Evolutionary conservation across 2,329 filamentous ascomycete genomes (phyloP).

Genomic region (Ambrosiella cleistominuta): DNA sequence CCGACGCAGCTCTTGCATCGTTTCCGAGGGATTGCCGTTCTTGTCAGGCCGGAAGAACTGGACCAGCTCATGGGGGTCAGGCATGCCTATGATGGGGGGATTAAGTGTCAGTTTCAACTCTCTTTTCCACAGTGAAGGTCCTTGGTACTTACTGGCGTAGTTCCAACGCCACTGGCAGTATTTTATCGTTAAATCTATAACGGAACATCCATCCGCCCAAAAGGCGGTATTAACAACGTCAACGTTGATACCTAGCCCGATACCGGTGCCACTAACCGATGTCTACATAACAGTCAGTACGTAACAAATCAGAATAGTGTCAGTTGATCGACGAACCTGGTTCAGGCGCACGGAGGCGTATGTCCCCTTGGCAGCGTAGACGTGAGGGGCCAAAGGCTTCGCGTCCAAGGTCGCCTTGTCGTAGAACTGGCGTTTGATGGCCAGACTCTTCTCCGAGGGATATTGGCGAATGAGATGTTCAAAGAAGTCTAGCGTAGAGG

Average conservation of each 20-base stretch:
- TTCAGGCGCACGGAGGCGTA: constrained; percentile 72
- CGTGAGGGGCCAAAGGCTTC: constrained; percentile 33
- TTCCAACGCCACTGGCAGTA: not conserved
- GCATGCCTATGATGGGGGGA: not conserved
- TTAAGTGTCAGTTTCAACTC: too few relatives aligned
- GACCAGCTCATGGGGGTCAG: not conserved
- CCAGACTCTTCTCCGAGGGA: constrained; percentile 48
- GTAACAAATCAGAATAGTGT: not conserved
- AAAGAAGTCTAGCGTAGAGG: constrained; percentile 41
- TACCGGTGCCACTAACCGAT: constrained; percentile 22
- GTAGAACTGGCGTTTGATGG: constrained; percentile 77
- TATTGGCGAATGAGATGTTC: constrained; percentile 74
- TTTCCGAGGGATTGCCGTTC: not conserved
- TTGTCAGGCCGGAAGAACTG: not conserved
- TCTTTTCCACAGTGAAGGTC: not conserved
- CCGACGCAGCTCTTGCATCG: constrained; percentile 33
- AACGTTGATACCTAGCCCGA: constrained; percentile 63
- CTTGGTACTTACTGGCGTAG: constrained; percentile 17
- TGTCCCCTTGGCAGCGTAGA: constrained; percentile 74
- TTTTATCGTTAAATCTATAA: not conserved
- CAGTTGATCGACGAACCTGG: constrained; percentile 20
- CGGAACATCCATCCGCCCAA: constrained; percentile 32
- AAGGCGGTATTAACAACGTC: constrained; percentile 88
- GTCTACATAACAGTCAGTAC: constrained; percentile 5
- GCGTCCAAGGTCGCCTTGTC: constrained; percentile 28